Base-by-base conservation (phyloP, 1,284 basidiomycete genomes). In the Cystobasidiaceae sp. region DNA sequence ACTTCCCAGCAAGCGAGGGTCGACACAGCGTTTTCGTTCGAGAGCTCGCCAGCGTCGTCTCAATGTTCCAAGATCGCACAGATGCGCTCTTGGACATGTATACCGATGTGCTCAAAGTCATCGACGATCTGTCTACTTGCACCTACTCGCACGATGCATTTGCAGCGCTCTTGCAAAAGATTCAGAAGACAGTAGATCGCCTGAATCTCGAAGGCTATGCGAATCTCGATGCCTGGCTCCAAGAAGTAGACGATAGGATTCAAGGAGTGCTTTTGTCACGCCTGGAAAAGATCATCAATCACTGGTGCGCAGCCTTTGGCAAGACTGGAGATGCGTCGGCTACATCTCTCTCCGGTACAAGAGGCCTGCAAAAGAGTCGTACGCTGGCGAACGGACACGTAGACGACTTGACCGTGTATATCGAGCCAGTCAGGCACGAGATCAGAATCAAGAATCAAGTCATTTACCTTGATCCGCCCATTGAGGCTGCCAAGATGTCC, bases 401-500 rank as follows among this genome's bases (percentile, higher is more conserved):
- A 25, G 30, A 13, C 39, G 32, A 21, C 13, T 2, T 21, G 23
- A 11, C 5, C 21, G n/a, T 63, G 25, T 2, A 21, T 6, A 37
- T 66, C 33, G 32, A 27, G n/a, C 41, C 69, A 41, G 56, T 70
- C 81, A 82, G 93, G 2, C 93, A 97, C 76, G 93, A 97, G 76
- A 89, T 98, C 67, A 84, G 93, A 74, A 97, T 98, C 81, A 90
- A 93, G 75, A 96, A 97, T 75, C 94, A 98, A 76, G 90, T 97
- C 72, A 97, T 99, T 77, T 97, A 96, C 81, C 82, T 97, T 54
- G 93, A 98, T 76, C 96, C 96, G 8, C 94, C 94, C 58, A 90
- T 97, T 78, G 94, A 98, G 77, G 85, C 90, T 71, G 92, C 93
- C 0, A 85, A 93, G 37, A 86, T 89, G 57, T 87, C 85, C 17